Evolutionary conservation across 2,329 filamentous ascomycete genomes (phyloP), one percentile per base, ranked within the genome.

Genomic region (Clonostachys sp.): DNA sequence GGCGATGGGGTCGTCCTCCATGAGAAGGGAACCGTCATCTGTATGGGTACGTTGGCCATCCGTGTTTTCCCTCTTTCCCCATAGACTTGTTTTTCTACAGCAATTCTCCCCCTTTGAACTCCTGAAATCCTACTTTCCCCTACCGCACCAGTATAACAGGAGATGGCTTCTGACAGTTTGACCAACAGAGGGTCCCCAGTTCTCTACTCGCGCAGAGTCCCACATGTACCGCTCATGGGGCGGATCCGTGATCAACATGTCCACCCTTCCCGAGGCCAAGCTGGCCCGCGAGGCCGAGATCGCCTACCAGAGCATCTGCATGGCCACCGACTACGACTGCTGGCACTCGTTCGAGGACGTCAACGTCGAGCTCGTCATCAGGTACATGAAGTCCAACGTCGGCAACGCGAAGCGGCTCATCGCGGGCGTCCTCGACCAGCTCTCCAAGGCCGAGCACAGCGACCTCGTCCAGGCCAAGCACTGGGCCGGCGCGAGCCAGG

Each of bases 301-400:
- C 58, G 87, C 87, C 35, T 97, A 97, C 70, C 91, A 95, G 74
- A 95, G 96, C 81, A 95, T 99, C 61, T 96, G 92, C 77, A 99
- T 99, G 94, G 89, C 90, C 34, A 99, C 94, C 30, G 94, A 99
- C 74, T 99, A 99, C 68, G 94, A 99, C 75, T 97, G 92, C 82
- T 99, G 94, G 94, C 87, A 91, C 63, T 83, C 80, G 17, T 80
- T 80, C 44, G 87, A 83, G 49, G 89, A 88, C 54, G 94, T 99
- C 52, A 91, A 91, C 52, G 94, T 99, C 18, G 89, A 91, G 67
- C 95, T 97, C 88, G 94, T 99, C 48, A 89, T 96, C 84, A 87
- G 83, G 51, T 89, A 95, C 70, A 99, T 99, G 94, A 86, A 87
- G 64, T 87, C 90, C 55, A 99, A 99, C 69, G 79, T 88, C 45